Evolutionary conservation across 2,329 filamentous ascomycete genomes (phyloP), one percentile per base, ranked within the genome.

Genomic region (Helotiales sp.): DNA sequence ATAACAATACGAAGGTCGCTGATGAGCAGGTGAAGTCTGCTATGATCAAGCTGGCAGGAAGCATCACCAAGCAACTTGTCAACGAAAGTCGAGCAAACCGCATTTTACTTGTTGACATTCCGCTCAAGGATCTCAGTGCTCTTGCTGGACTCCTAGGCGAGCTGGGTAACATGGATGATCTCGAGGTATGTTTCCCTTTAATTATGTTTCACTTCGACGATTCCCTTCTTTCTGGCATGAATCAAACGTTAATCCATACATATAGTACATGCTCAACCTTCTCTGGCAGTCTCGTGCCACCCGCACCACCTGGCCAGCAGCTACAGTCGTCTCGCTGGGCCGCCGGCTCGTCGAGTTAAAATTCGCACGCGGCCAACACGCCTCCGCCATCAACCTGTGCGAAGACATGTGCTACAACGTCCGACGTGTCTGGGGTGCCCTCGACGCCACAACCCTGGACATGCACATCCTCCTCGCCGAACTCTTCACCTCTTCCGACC

Each of bases 71-170:
- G 37, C 78, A 79, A 32, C 79, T 85, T 0, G 76, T 86, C 6
- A 71, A 75, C 7, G 80, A 80, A 7, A 80, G 83, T 69, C 78
- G 76, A 54, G 77, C 79, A 3, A 74, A 78, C 20, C 76, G 83
- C 20, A 79, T 85, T 50, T 80, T 84, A 65, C 78, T 84, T 47
- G 75, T 79, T 15, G 77, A 79, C 10, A 71, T 86, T 17, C 77
- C 78, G 22, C 79, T 83, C 61, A 77, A 80, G 34, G 82, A 84
- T 43, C 74, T 86, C 0, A 79, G 79, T 20, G 80, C 80, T 7
- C 76, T 85, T 1, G 78, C 84, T 30, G 78, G 79, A 10, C 76
- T 86, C 3, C 78, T 86, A 1, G 83, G 83, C 32, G 79, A 81
- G 26, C 82, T 85, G 65, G 73, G 78, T 64, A 82, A 84, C 71